phyloP scores from a whole-genome alignment of 371 early-diverging fungal genomes.

The Syncephalastrum contaminatum region DNA sequence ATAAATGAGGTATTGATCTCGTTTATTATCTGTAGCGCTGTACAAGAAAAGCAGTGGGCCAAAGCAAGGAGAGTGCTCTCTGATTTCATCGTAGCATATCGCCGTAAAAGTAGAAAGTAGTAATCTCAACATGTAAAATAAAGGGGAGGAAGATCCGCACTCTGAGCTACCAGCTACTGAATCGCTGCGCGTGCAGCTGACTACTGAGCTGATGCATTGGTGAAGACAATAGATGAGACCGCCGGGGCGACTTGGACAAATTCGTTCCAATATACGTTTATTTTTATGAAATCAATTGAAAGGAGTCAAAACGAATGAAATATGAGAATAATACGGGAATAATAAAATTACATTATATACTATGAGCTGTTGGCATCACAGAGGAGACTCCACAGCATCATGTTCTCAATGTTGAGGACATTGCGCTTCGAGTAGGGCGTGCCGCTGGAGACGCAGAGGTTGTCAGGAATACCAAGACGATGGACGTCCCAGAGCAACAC shows the following conservation, averaged over 20 bases:
- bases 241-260: too few species aligned
- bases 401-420: slow-evolving; percentile 23
- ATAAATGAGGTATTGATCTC: background rate
- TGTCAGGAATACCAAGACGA: slow-evolving; percentile 24
- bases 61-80: slow-evolving; percentile 42
- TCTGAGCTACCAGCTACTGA: too few species aligned
- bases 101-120: slow-evolving; percentile 19
- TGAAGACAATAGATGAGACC: too few species aligned
- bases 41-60: slow-evolving; percentile 40
- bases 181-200: too few species aligned
- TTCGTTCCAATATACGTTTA: too few species aligned
- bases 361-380: slow-evolving; percentile 9
- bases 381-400: slow-evolving; percentile 19
- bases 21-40: slow-evolving; percentile 20
- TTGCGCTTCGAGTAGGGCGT: slow-evolving; percentile 21
- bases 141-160: background rate
- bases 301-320: too few species aligned
- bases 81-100: slow-evolving; percentile 51
- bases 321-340: too few species aligned
- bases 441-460: slow-evolving; percentile 13
- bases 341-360: background rate
- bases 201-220: too few species aligned
- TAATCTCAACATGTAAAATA: slow-evolving; percentile 2
- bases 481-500: slow-evolving; percentile 36
- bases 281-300: too few species aligned